Base-by-base conservation (phyloP, 768 basidiomycete species). In the Termitomyces sp. region DNA sequence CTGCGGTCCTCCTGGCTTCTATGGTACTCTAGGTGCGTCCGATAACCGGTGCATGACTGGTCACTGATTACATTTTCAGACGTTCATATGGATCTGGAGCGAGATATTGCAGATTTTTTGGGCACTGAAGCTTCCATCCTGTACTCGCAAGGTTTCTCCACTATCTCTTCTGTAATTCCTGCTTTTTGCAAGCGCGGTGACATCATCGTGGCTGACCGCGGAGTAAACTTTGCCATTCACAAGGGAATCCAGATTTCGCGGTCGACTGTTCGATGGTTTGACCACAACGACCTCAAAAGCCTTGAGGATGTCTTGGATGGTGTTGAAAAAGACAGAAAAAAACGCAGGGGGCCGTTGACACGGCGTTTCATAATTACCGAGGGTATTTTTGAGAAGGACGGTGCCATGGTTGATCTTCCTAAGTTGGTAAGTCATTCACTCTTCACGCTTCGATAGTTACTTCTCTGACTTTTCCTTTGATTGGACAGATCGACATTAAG, bases 111-210 rank as follows among this genome's bases (percentile, higher is more conserved):
- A 5, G 84, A 89, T 49, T 98, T 98, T 72, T 77, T 99, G 49
- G 93, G 93, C 11, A 86, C 91, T 2, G 94, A 98, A 70, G 79
- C 88, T 3, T 77, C 90, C 18, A 98, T 99, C 69, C 81, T 98
- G 61, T 98, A 98, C 71, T 89, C 95, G 0, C 96, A 98, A 75
- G 89, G 87, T 13, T 98, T 96, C 72, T 86, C 92, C 9, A 93
- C 94, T 57, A 86, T 93, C 63, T 86, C 91, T 4, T 96, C 94
- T 16, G 93, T 95, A 67, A 97, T 98, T 60, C 93, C 97, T 0
- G 93, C 97, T 1, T 99, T 98, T 74, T 93, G 91, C 79, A 98
- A 99, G 71, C 86, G 96, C 61, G 95, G 95, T 2, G 96, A 99
- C 67, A 86, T 99, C 67, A 95, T 99, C 67, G 91, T 99, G n/a